Evolutionary conservation across 1,284 basidiomycete species (phyloP).

Genomic region (Meira miltonrushii): DNA sequence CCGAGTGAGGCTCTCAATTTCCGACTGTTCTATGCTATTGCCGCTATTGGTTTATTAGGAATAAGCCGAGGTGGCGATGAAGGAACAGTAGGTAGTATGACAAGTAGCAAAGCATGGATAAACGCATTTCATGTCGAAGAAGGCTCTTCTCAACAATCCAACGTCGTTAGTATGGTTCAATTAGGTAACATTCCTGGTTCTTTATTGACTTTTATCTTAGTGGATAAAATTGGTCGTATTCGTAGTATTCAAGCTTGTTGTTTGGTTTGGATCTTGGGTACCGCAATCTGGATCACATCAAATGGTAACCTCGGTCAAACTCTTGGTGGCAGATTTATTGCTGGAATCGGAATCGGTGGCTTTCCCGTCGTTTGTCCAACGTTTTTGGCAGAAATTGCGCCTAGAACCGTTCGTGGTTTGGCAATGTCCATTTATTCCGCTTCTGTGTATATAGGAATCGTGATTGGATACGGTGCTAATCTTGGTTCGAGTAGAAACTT

Average conservation of each 20-base stretch:
- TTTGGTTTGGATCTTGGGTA: slow-evolving; percentile 34
- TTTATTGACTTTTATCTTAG: slow-evolving; percentile 34
- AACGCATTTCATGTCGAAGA: neutral
- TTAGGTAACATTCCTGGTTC: slow-evolving; percentile 31
- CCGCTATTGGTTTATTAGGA: slow-evolving; percentile 3
- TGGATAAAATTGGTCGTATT: slow-evolving; percentile 27
- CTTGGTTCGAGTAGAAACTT: slow-evolving; percentile 16
- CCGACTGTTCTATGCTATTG: neutral
- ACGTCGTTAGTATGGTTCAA: slow-evolving; percentile 32
- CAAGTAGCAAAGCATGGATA: neutral
- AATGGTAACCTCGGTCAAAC: slow-evolving; percentile 23
- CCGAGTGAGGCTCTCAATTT: slow-evolving; percentile 7
- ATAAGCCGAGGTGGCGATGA: slow-evolving; percentile 13
- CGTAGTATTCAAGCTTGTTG: slow-evolving; percentile 31
- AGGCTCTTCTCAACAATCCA: neutral
- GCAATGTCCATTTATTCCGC: slow-evolving; percentile 27
- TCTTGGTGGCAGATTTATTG: slow-evolving; percentile 32
- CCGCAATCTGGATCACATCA: slow-evolving; percentile 35
- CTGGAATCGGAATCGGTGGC: slow-evolving; percentile 32
- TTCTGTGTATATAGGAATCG: slow-evolving; percentile 27
- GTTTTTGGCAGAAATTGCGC: slow-evolving; percentile 32
- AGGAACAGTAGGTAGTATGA: neutral
- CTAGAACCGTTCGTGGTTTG: slow-evolving; percentile 28
- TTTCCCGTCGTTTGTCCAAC: slow-evolving; percentile 30
- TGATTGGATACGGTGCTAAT: slow-evolving; percentile 26